Percentiles rank a stretch among this genome's conserved stretches.
These are phyloP conservation scores for Phaeophleospora eucalypticola DNA, from an alignment of 2,329 filamentous ascomycete species.

Conservation along the genomic window DNA sequence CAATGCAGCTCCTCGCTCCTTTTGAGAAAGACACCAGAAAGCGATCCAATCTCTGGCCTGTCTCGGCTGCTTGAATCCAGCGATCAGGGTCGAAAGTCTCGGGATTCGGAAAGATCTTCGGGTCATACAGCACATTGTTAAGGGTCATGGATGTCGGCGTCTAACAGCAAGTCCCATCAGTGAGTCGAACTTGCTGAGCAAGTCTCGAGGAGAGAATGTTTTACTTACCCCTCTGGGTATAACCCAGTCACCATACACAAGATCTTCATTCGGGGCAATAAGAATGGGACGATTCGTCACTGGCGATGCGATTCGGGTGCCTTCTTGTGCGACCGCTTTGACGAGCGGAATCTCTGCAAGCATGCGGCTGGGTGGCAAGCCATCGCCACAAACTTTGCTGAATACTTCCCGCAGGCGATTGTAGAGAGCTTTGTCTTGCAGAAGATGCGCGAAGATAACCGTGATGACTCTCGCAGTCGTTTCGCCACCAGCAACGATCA, in stretches of 20 bases:
- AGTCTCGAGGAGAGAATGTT: constrained; percentile 7
- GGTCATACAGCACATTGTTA: constrained; percentile 2
- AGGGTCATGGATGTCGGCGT: constrained; percentile 13
- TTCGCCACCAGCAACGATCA: constrained; percentile 13
- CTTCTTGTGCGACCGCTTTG: constrained; percentile 20
- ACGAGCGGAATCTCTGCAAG: constrained; percentile 20
- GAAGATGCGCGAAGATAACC: constrained; percentile 1
- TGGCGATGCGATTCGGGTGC: constrained; percentile 20
- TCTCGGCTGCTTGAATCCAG: constrained; percentile 3
- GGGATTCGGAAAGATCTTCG: constrained; percentile 2
- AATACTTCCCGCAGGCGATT: constrained; percentile 5
- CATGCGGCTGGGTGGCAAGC: not conserved
- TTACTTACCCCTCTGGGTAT: constrained; percentile 22
- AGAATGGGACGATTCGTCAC: constrained; percentile 19
- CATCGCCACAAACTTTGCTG: not conserved
- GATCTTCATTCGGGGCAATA: constrained; percentile 19
- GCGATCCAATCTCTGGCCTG: constrained; percentile 5
- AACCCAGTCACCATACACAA: constrained; percentile 6
- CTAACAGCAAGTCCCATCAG: constrained; percentile 6
- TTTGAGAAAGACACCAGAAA: constrained; percentile 11
- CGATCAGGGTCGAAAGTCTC: constrained; percentile 4
- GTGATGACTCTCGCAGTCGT: constrained; percentile 8
- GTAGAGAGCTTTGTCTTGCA: not conserved
- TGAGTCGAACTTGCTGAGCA: not conserved
- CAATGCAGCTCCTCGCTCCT: constrained; percentile 8